Evolutionary conservation across 768 basidiomycete species (phyloP).

Genomic region (Porphyrellus cyaneotinctus): DNA sequence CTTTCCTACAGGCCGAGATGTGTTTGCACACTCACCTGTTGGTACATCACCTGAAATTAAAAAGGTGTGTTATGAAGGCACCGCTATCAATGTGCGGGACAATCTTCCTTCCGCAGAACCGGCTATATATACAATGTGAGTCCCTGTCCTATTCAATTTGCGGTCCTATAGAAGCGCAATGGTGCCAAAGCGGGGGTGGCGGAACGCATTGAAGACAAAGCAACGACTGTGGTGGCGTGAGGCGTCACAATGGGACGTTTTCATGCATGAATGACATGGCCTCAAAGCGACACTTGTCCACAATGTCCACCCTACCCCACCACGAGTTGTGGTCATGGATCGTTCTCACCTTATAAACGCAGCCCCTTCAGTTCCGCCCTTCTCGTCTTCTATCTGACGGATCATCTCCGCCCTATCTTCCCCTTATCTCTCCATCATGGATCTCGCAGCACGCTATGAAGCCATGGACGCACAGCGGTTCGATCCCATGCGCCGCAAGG

Average conservation of each 20-base stretch:
- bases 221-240: conserved; percentile 9
- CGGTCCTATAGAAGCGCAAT: conserved; percentile 1
- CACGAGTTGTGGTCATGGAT: conserved; percentile 26
- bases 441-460: conserved; percentile 25
- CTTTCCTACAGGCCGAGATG: conserved; percentile 16
- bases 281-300: conserved; percentile 21
- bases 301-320: conserved; percentile 24
- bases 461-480: conserved; percentile 33
- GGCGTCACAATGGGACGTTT: conserved; percentile 14
- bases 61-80: conserved; percentile 23
- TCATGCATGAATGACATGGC: conserved; percentile 17
- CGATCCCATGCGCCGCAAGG: conserved; percentile 29
- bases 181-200: conserved; percentile 20
- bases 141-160: conserved; percentile 1
- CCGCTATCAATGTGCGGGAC: conserved; percentile 11
- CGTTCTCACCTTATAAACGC: conserved; percentile 21
- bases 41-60: conserved; percentile 22
- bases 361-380: conserved; percentile 25
- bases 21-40: conserved; percentile 13
- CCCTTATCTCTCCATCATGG: conserved; percentile 27
- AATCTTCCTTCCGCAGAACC: conserved; percentile 4
- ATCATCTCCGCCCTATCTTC: conserved; percentile 26
- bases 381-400: conserved; percentile 26
- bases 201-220: conserved; percentile 18
- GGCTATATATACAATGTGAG: conserved; percentile 16